Evolutionary conservation across 2,329 filamentous ascomycete species (phyloP), one percentile per base, ranked within the genome.

Genomic region (Gnomoniopsis sp.): DNA sequence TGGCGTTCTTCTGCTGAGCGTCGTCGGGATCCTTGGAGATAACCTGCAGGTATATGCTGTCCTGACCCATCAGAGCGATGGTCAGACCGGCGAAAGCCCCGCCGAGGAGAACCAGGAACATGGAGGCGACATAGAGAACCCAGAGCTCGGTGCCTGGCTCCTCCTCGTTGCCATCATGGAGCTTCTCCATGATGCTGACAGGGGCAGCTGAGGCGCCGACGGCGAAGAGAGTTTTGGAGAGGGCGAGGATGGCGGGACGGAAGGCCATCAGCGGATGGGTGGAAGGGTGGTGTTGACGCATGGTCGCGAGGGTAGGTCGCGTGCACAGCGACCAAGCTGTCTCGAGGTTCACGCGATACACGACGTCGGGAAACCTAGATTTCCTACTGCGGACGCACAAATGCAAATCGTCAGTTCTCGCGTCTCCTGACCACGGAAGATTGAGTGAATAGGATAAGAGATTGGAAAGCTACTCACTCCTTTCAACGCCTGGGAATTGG

Each of bases 11-110:
- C 69, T 88, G 88, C 75, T 98, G 93, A n/a, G 87, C 80, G 57
- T 89, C 91, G 73, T 91, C 88, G 49, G 89, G 87, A 55, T 95
- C 96, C 44, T 88, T 88, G 53, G 92, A 87, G 64, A 99, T 89
- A 64, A 99, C 95, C 75, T 97, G 95, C 17, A 99, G 84, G 73
- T 99, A 97, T 68, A 98, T 96, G 73, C 96, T 93, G 77, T 99
- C 95, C 77, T 92, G 85, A 55, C 83, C 83, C 83, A 86, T 86
- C 59, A 86, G 71, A 10, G 90, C 90, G 70, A 95, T 92, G 19
- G 95, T 99, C 73, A 99, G 77, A 36, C 95, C 95, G 11, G 95
- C 95, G 76, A 99, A 99, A 43, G 91, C 91, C 63, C 95, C 95
- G 63, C 95, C 95, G 1, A 90, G 82, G 61, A 98, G 78, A 11